Base-by-base conservation (phyloP, 208 protist genomes). In the Novymonas esmeraldas region DNA sequence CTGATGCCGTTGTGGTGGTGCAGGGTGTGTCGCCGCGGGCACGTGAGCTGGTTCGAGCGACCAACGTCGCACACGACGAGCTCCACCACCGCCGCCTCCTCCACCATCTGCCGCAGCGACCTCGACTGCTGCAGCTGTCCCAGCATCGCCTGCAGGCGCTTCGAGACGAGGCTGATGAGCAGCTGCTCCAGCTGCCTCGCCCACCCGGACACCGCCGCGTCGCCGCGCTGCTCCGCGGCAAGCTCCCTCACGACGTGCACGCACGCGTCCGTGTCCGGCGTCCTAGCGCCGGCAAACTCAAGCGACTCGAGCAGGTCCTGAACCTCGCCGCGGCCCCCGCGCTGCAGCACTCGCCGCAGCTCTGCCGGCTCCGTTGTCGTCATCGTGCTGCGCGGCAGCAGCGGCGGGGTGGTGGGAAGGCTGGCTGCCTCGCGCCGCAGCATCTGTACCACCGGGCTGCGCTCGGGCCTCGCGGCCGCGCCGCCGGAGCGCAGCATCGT, bases 1-100 rank as follows among this genome's bases (percentile, higher is more conserved):
- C 89, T 92, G 13, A 73, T 73, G 66, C 89, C 86, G 66, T 85
- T 81, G 70, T 92, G 82, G 7, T 93, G 69, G 14, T 59, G 60
- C 46, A 96, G 75, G 0, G 73, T 26, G 65, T 96, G 92, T 2
- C 75, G 77, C 6, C 56, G 34, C 5, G 81, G 75, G 60, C 91
- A 96, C 13, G 39, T 33, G 24, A 74, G 66, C 29, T 26, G 36
- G 9, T 38, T 10, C 18, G 52, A 41, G 11, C 24, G 54, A 5
- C 70, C 61, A 0, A 6, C 38, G 33, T 39, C 26, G 62, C 70
- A 75, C 44, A 67, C n/a, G 18, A 48, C 42, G 16, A 75, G 13
- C 55, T 67, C 54, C 38, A 46, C 70, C 13, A 69, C 34, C n/a
- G 63, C 70, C 14, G 52, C 58, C 28, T 67, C 61, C 36, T 69